Evolutionary conservation across 2,329 filamentous ascomycete genomes (phyloP).

Genomic region (Trichoderma sp.): DNA sequence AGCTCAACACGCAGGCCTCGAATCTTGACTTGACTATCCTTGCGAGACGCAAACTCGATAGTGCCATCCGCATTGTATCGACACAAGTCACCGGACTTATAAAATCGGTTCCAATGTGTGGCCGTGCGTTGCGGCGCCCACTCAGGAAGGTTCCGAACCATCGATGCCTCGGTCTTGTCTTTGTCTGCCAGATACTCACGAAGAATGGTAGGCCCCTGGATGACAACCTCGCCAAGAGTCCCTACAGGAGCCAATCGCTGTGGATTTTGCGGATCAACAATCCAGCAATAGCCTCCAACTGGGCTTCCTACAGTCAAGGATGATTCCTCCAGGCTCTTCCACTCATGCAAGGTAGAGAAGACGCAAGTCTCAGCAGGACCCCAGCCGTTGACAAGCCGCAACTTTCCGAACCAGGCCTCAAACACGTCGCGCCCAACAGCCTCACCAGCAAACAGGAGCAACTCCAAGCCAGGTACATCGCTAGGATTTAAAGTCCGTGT

Average conservation of each 20-base stretch:
- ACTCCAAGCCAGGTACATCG: slow-evolving; percentile 27
- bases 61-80: slow-evolving; percentile 30
- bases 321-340: slow-evolving; percentile 21
- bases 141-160: slow-evolving; percentile 4
- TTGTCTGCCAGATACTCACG: slow-evolving; percentile 47
- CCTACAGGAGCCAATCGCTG: slow-evolving; percentile 25
- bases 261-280: slow-evolving; percentile 27
- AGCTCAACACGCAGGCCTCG: slow-evolving; percentile 33
- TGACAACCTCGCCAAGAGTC: slow-evolving; percentile 30
- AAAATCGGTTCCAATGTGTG: slow-evolving; percentile 24
- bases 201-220: slow-evolving; percentile 45
- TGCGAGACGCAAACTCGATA: slow-evolving; percentile 32
- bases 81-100: slow-evolving; percentile 33
- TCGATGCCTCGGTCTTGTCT: slow-evolving; percentile 24
- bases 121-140: slow-evolving; percentile 16
- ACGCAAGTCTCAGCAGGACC: slow-evolving; percentile 32
- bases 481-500: slow-evolving; percentile 27
- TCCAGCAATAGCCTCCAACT: slow-evolving; percentile 25
- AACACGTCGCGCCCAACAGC: slow-evolving; percentile 27
- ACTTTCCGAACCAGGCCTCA: slow-evolving; percentile 29
- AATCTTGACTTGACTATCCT: slow-evolving; percentile 35
- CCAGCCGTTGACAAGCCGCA: slow-evolving; percentile 31
- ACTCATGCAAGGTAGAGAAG: slow-evolving; percentile 28
- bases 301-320: slow-evolving; percentile 25
- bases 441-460: slow-evolving; percentile 31